A percentile compares a stretch with the other conserved stretches of the same genome.
Evolutionary conservation across 2,329 filamentous ascomycete species (phyloP).

Genomic region (Venturia aucupariae): DNA sequence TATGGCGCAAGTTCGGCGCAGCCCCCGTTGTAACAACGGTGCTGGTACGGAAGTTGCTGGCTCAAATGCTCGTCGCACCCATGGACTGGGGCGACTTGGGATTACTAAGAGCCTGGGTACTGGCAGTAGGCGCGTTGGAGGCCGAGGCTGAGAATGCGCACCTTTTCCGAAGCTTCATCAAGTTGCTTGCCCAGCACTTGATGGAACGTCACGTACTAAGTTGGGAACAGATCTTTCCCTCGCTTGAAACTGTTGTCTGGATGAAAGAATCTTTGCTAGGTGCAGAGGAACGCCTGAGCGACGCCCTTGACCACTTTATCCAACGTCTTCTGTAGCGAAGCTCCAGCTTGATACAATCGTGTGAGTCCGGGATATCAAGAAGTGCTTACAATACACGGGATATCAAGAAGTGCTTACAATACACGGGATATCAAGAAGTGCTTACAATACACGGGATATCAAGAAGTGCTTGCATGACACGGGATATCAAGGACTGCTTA

Average conservation of each 20-base stretch:
- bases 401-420: no score
- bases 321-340: not conserved
- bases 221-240: not conserved
- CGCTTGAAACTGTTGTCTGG: not conserved
- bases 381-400: no score
- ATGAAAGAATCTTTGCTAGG: not conserved
- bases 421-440: no score
- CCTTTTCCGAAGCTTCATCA: not conserved
- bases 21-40: no score
- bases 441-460: no score
- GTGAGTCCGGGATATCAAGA: no score
- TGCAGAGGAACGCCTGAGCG: not conserved
- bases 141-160: not conserved
- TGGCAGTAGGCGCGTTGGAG: not conserved
- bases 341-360: no score
- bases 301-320: not conserved
- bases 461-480: no score
- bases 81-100: not conserved
- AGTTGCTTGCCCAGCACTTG: not conserved
- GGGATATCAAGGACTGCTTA: no score
- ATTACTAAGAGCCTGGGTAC: not conserved
- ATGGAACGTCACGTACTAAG: not conserved
- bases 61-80: not conserved
- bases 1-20: no score
- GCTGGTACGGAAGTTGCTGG: no score